Base-by-base conservation (phyloP, 164 flowering plant species). In the Tetrastigma voinierianum region DNA sequence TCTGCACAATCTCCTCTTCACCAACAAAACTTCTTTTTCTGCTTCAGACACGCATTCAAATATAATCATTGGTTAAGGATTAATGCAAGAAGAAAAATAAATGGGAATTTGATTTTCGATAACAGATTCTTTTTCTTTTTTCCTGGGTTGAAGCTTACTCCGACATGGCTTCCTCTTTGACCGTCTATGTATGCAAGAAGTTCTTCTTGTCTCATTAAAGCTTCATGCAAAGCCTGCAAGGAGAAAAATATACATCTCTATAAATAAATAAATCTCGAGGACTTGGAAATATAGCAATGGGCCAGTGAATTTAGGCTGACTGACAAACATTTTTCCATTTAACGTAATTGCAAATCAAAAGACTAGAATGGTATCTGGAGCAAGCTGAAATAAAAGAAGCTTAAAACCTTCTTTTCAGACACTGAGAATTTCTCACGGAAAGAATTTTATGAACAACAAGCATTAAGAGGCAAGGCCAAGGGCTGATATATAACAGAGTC, bases 21-120 rank as follows among this genome's bases (percentile, higher is more conserved):
- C 77, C 81, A 83, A 80, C 86, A 87, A 67, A 69, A 75, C 71
- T 75, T 83, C 86, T 74, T 87, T 63, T 74, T 83, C 88, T 84
- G 86, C 66, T 46, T 20, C 25, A 70, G 15, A 51, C 0, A 51
- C n/a, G n/a, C 18, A 14, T 51, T 51, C 15, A 23, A 55, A n/a
- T 19, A 10, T 10, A 55, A 62, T 67, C 44, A 47, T 14, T 24
- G 47, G 19, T n/a, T 16, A 4, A 19, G n/a, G 11, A n/a, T n/a
- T n/a, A 55, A 12, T 3, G 11, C 58, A 25, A 25, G 62, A 32
- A 25, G n/a, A 64, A 11, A 13, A 57, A 25, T 10, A 20, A 13
- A 24, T 2, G 19, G 6, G 4, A 58, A 58, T 2, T 58, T 25
- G 13, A 32, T 12, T 3, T 15, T 20, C 1, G 40, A 32, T 32